A percentile compares a stretch with the other conserved stretches of the same genome.
These are phyloP conservation scores for Suillus variegatus DNA, from an alignment of 768 basidiomycete genomes.

Conservation along the genomic window DNA sequence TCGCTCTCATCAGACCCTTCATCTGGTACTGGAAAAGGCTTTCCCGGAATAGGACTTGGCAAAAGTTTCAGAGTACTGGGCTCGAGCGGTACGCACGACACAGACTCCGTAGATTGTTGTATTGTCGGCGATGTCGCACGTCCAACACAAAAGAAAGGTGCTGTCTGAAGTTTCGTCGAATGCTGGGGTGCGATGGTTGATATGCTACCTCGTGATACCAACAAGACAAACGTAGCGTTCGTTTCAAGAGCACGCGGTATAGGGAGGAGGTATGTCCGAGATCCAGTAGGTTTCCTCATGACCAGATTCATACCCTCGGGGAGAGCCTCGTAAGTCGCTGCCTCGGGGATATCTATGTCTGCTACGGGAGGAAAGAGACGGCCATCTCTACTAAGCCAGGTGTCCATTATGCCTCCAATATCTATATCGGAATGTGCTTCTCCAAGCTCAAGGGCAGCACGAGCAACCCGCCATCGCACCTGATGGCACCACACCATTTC, in stretches of 20 bases:
- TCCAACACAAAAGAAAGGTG: conserved; percentile 47
- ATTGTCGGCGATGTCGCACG: not conserved
- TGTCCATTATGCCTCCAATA: conserved; percentile 48
- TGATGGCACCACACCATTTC: conserved; percentile 99
- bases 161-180: conserved; percentile 44
- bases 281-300: conserved; percentile 43
- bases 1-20: conserved; percentile 78
- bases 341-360: conserved; percentile 13
- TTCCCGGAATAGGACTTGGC: conserved; percentile 56
- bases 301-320: conserved; percentile 40
- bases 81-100: conserved; percentile 40
- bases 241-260: conserved; percentile 10
- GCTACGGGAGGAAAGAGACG: conserved; percentile 40
- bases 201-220: conserved; percentile 63
- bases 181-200: conserved; percentile 51
- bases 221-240: conserved; percentile 46
- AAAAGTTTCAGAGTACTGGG: conserved; percentile 60
- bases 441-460: conserved; percentile 72
- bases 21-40: conserved; percentile 62
- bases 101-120: conserved; percentile 13
- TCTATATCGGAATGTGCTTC: conserved; percentile 24
- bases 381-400: conserved; percentile 66
- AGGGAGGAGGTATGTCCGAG: conserved; percentile 55
- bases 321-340: conserved; percentile 39
- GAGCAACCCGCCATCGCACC: conserved; percentile 85